phyloP scores from a whole-genome alignment of 106 monocot genomes.

The Alisma plantagoaquatica region DNA sequence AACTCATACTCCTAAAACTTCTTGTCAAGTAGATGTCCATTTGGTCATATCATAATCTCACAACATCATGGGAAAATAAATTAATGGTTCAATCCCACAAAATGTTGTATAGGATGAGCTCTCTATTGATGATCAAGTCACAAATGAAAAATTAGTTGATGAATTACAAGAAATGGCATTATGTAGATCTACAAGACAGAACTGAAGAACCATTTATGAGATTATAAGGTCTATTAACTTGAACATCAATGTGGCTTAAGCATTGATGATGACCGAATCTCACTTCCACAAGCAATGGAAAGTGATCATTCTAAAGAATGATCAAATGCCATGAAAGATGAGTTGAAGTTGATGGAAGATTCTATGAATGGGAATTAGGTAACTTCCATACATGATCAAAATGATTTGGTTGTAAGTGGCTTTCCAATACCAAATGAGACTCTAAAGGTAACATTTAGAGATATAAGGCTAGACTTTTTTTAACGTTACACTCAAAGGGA shows the following conservation, averaged over 20 bases:
- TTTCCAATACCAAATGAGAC: too few relatives aligned
- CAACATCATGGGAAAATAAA: background rate
- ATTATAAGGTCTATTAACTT: background rate
- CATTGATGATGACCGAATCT: background rate
- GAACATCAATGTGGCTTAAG: background rate
- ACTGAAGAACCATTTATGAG: background rate
- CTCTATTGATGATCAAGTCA: background rate
- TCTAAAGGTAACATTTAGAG: too few relatives aligned
- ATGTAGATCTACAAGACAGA: background rate
- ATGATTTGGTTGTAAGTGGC: too few relatives aligned
- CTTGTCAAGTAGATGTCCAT: background rate
- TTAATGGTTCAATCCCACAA: background rate
- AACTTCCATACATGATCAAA: too few relatives aligned
- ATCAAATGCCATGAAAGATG: too few relatives aligned
- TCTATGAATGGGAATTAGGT: too few relatives aligned
- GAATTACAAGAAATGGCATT: background rate
- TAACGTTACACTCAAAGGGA: too few relatives aligned
- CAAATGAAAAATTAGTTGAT: background rate
- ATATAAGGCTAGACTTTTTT: too few relatives aligned
- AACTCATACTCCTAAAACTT: background rate
- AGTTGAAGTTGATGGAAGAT: too few relatives aligned
- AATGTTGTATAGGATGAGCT: background rate
- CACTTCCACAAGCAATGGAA: background rate
- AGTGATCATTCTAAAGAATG: too few relatives aligned
- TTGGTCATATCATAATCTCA: background rate